Base-by-base conservation (phyloP, 495 filamentous ascomycete genomes). In the Pseudomonodictys pantanalensis region DNA sequence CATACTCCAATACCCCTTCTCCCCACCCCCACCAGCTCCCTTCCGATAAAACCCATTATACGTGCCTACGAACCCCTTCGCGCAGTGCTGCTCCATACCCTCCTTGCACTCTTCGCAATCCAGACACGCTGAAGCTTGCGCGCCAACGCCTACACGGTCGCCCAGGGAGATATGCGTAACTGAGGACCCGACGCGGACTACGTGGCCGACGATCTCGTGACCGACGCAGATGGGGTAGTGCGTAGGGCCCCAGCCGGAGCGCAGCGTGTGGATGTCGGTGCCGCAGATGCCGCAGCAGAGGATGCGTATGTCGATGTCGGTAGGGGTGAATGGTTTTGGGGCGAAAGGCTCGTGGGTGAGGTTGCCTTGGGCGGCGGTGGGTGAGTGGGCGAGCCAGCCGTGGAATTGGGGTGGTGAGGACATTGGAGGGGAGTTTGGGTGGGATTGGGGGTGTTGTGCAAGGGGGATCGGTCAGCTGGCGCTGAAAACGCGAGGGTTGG, bases 231-330 rank as follows among this genome's bases (percentile, higher is more conserved):
- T 80, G 28, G 89, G 88, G 71, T 91, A 92, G 32, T 79, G 69
- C 6, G 86, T 81, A 47, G 79, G 79, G 0, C 78, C 81, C 81
- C 90, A 93, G 62, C 89, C 89, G 30, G 81, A 86, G 33, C 83
- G 77, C 6, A 96, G 75, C 20, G 83, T 87, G 73, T 95, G 89
- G 6, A 92, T 53, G 67, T 96, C 89, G 48, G 79, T 80, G 25
- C 88, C 90, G 72, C 90, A 95, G 64, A 96, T 83, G 49, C 90
- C 89, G 71, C 89, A 93, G 75, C 95, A 89, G 0, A 87, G 79
- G 60, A 96, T 77, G 68, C 84, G 77, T 60, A 90, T 88, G 68
- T 90, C 86, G 46, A 95, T 78, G 72, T 95, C 89, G 58, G 80
- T 86, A 64, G 87, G 83, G 23, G 84, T 38, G 43, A 56, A 64